These are phyloP conservation scores for Acer saccharum DNA, from an alignment of 345 rosid species.

Conservation along the genomic window DNA sequence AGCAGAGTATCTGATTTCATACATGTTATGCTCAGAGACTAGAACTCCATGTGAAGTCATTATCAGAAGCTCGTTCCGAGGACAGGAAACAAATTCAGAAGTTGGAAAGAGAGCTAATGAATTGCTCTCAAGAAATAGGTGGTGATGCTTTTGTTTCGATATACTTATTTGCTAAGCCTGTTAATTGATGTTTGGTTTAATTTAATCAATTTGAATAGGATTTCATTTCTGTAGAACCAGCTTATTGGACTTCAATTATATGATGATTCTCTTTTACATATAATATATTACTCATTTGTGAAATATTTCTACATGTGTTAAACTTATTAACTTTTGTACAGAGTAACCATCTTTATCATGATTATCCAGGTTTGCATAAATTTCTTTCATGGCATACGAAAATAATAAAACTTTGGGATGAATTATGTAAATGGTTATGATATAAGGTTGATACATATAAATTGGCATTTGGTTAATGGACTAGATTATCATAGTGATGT, in stretches of 20 bases:
- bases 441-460: background rate
- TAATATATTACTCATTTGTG: background rate
- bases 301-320: background rate
- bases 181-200: background rate
- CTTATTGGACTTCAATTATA: background rate
- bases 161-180: background rate
- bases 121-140: conserved; percentile 91
- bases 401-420: background rate
- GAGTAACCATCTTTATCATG: background rate
- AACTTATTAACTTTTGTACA: background rate
- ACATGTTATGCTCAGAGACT: conserved; percentile 47
- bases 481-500: background rate
- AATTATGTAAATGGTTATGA: background rate
- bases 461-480: background rate
- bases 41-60: conserved; percentile 57
- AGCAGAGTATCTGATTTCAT: conserved; percentile 10
- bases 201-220: background rate
- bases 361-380: background rate
- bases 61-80: conserved; percentile 58
- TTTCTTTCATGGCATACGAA: background rate
- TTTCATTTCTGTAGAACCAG: background rate
- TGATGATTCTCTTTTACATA: background rate
- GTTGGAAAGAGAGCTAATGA: conserved; percentile 73
- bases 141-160: conserved; percentile 15
- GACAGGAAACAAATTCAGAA: conserved; percentile 54